A percentile compares a stretch with the other conserved stretches of the same genome.
phyloP scores from a whole-genome alignment of 1,139 yeast species.

The Suhomyces terraborum region DNA sequence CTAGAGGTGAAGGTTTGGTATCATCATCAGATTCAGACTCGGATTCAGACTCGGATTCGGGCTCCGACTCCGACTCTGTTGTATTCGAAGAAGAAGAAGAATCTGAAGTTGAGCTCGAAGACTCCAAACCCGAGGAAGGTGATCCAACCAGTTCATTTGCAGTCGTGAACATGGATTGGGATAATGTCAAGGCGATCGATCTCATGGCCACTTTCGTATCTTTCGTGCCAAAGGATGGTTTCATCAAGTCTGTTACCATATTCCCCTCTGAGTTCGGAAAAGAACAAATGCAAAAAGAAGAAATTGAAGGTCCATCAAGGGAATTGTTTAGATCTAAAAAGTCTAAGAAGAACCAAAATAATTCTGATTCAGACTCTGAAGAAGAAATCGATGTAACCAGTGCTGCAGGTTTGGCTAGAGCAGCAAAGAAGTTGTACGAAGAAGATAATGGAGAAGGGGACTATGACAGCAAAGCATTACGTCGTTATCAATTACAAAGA shows the following conservation, averaged over 20 bases:
- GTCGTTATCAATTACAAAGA: constrained; percentile 82
- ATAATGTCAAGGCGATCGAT: constrained; percentile 81
- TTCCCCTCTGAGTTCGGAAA: constrained; percentile 94
- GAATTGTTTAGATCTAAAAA: constrained; percentile 63
- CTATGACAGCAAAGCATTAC: constrained; percentile 65
- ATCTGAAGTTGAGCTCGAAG: constrained; percentile 58
- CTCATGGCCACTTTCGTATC: constrained; percentile 87
- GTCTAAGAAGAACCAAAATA: constrained; percentile 27
- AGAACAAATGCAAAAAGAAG: constrained; percentile 88
- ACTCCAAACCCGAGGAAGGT: constrained; percentile 71
- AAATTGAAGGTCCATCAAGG: constrained; percentile 87
- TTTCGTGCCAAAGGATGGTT: constrained; percentile 79
- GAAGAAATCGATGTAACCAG: constrained; percentile 49
- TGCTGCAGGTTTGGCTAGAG: constrained; percentile 47
- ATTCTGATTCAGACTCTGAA: constrained; percentile 43
- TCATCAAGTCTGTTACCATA: constrained; percentile 69
- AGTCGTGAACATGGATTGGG: constrained; percentile 97
- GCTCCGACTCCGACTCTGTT: constrained; percentile 29
- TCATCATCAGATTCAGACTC: constrained; percentile 26
- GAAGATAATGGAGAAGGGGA: constrained; percentile 68
- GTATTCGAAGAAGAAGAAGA: constrained; percentile 41
- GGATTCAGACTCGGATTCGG: constrained; percentile 35
- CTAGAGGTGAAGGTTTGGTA: constrained; percentile 64
- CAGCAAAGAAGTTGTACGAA: constrained; percentile 68
- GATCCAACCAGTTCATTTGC: constrained; percentile 85